A percentile compares a stretch with the other conserved stretches of the same genome.
These are phyloP conservation scores for Diaporthe batatas DNA, from an alignment of 2,329 filamentous ascomycete genomes.

Conservation along the genomic window DNA sequence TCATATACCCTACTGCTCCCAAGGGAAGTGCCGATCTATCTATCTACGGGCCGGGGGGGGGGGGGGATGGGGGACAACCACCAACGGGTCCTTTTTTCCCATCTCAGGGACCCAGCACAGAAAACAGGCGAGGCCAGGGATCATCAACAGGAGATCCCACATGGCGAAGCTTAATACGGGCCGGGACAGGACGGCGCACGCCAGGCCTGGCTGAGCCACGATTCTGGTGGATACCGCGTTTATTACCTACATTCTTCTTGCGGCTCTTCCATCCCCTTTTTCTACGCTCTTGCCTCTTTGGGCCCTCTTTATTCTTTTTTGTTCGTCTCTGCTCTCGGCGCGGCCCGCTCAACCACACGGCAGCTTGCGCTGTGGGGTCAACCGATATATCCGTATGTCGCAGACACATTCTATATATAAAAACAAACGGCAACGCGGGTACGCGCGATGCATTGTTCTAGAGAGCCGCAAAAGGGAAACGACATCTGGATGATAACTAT, in stretches of 20 bases:
- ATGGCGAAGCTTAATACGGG: slow-evolving; percentile 2
- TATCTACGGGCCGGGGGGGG: too few relatives aligned
- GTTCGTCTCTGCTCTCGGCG: background rate
- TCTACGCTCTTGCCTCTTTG: background rate
- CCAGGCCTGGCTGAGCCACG: slow-evolving; percentile 31
- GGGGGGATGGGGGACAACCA: background rate
- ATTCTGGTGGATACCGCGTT: slow-evolving; percentile 4
- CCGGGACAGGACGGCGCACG: background rate
- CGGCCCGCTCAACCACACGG: background rate
- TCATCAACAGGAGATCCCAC: background rate
- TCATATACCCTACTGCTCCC: slow-evolving; percentile 5
- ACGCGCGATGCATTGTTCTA: slow-evolving; percentile 12
- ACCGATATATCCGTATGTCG: background rate
- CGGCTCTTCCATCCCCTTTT: background rate
- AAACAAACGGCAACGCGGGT: background rate
- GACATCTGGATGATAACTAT: background rate
- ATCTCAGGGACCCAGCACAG: background rate
- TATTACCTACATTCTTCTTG: background rate
- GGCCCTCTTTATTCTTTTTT: background rate
- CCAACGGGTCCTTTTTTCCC: background rate
- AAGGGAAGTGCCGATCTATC: slow-evolving; percentile 12
- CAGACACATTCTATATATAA: too few relatives aligned
- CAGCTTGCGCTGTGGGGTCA: background rate
- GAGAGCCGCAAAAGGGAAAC: background rate
- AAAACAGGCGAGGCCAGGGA: slow-evolving; percentile 14